Percentiles rank a stretch among this genome's conserved stretches.
These are phyloP conservation scores for Kickxella alabastrina DNA, from an alignment of 192 early-diverging fungal genomes.

Conservation along the genomic window DNA sequence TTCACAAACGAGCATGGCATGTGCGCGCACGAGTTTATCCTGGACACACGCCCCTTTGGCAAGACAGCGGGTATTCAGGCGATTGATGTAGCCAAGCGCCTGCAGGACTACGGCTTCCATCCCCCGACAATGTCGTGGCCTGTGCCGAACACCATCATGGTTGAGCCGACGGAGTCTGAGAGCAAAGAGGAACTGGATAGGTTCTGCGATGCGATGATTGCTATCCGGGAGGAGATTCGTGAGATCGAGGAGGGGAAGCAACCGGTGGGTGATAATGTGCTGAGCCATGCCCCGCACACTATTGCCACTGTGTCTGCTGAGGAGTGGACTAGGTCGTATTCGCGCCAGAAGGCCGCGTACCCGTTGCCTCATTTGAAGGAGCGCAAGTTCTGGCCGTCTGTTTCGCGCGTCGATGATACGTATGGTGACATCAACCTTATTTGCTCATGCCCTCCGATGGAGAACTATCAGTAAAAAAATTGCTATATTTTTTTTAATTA, in stretches of 20 bases:
- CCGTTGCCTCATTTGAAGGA: constrained; percentile 75
- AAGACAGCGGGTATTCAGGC: constrained; percentile 76
- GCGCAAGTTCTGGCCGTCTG: constrained; percentile 98
- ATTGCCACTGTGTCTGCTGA: constrained; percentile 71
- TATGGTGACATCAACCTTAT: constrained; percentile 92
- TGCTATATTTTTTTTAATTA: neutral
- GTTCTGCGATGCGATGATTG: constrained; percentile 98
- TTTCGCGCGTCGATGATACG: constrained; percentile 88
- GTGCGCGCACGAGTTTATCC: constrained; percentile 99
- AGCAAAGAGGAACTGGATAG: constrained; percentile 88
- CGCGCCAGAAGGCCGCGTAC: constrained; percentile 85
- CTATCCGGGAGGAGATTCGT: constrained; percentile 89
- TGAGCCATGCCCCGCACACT: constrained; percentile 88
- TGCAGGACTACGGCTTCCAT: constrained; percentile 99
- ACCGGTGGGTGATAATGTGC: constrained; percentile 81
- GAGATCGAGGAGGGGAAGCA: constrained; percentile 80
- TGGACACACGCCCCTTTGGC: constrained; percentile 90
- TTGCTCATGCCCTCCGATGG: constrained; percentile 94
- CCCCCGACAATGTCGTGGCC: constrained; percentile 99
- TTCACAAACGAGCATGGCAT: constrained; percentile 90
- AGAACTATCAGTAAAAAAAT: constrained; percentile 59
- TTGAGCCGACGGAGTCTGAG: constrained; percentile 99
- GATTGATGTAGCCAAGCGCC: constrained; percentile 97
- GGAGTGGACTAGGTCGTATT: constrained; percentile 84
- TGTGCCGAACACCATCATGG: constrained; percentile 97